Conservation (phyloP, 495 filamentous ascomycete species). For the Lasiosphaeria hispida region DNA sequence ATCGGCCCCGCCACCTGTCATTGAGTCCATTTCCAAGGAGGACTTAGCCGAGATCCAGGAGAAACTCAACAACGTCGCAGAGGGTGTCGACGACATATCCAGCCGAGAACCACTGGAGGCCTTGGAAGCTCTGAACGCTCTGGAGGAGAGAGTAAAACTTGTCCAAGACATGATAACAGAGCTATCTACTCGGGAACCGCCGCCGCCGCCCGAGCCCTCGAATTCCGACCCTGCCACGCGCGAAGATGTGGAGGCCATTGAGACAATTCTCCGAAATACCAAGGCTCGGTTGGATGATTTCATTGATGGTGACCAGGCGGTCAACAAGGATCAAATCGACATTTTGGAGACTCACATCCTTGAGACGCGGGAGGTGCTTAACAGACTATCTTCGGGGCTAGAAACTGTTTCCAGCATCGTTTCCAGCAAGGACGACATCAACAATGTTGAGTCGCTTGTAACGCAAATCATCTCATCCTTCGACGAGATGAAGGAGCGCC, state of each 20-base stretch:
- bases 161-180: slow-evolving; percentile 40
- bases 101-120: slow-evolving; percentile 24
- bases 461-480: slow-evolving; percentile 70
- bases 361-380: slow-evolving; percentile 68
- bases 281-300: slow-evolving; percentile 81
- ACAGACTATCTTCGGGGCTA: slow-evolving; percentile 54
- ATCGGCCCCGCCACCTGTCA: slow-evolving; percentile 47
- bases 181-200: slow-evolving; percentile 24
- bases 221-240: slow-evolving; percentile 49
- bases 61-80: slow-evolving; percentile 48
- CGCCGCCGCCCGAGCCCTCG: slow-evolving; percentile 23
- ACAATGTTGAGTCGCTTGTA: slow-evolving; percentile 68
- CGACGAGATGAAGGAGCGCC: slow-evolving; percentile 72
- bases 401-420: slow-evolving; percentile 65
- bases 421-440: slow-evolving; percentile 73
- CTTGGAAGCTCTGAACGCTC: slow-evolving; percentile 22
- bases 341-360: slow-evolving; percentile 65
- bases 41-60: slow-evolving; percentile 40
- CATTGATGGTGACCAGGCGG: slow-evolving; percentile 58
- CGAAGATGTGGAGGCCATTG: slow-evolving; percentile 84
- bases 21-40: slow-evolving; percentile 43
- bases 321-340: slow-evolving; percentile 74
- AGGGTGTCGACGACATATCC: slow-evolving; percentile 61
- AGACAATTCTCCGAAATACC: slow-evolving; percentile 79
- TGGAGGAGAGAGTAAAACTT: slow-evolving; percentile 27